These are phyloP conservation scores for Trichaptum fuscoviolaceum DNA, from an alignment of 768 basidiomycete species.

Conservation along the genomic window DNA sequence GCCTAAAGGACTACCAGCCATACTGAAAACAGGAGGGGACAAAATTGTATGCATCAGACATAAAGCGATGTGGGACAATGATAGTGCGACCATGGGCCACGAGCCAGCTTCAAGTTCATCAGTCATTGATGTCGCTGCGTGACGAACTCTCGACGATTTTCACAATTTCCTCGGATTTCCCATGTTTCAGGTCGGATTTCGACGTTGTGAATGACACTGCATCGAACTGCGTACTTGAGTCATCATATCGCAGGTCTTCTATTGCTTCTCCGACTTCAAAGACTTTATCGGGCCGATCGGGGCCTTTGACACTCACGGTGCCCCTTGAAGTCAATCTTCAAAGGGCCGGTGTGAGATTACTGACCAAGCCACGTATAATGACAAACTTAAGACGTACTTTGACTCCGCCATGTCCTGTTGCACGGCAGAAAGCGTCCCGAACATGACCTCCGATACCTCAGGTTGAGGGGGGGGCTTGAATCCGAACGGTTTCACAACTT, in stretches of 20 bases:
- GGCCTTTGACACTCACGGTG: neutral
- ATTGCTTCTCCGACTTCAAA: neutral
- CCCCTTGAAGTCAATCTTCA: neutral
- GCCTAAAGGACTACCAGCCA: too few relatives aligned
- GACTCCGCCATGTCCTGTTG: neutral
- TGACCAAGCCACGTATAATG: neutral
- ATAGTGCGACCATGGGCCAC: too few relatives aligned
- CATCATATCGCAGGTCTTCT: neutral
- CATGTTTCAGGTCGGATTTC: neutral
- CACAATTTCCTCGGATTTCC: neutral
- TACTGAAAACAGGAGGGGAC: too few relatives aligned
- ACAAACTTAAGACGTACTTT: neutral
- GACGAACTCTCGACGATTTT: neutral
- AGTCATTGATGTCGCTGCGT: neutral
- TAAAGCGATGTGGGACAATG: too few relatives aligned
- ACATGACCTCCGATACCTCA: neutral
- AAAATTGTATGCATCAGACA: too few relatives aligned
- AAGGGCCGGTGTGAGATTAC: neutral
- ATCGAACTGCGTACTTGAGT: neutral
- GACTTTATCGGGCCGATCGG: neutral
- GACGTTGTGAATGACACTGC: neutral
- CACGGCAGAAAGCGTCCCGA: neutral
- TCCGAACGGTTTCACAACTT: neutral
- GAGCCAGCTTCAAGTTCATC: too few relatives aligned
- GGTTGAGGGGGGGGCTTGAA: neutral